A percentile compares a stretch with the other conserved stretches of the same genome.
Conservation (phyloP, 345 rosid species). For the Combretum micranthum region DNA sequence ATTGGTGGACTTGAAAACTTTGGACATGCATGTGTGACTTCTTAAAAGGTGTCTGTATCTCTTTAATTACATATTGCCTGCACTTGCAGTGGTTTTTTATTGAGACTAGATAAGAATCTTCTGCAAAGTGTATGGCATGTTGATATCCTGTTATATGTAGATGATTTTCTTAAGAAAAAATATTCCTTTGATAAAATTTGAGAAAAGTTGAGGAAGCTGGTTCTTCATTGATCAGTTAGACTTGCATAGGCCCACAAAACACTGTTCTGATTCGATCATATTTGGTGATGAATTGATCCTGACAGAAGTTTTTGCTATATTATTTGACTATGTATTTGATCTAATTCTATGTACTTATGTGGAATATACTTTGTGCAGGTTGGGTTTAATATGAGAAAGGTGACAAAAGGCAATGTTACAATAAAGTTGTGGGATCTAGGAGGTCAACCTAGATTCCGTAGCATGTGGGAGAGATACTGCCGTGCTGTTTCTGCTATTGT, state of each 20-base stretch:
- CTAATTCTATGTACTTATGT: neutral
- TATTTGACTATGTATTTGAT: neutral
- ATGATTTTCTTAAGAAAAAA: neutral
- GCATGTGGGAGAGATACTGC: conserved; percentile 39
- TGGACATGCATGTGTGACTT: no score
- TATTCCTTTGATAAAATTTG: no score
- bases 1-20: no score
- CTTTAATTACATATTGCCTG: no score
- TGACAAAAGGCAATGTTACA: conserved; percentile 76
- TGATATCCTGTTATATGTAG: neutral
- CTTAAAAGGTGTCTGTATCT: no score
- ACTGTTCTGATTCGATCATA: no score
- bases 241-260: no score
- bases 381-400: conserved; percentile 86
- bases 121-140: neutral
- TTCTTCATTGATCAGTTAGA: no score
- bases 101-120: neutral
- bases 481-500: conserved; percentile 36
- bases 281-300: no score
- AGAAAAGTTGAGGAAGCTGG: no score
- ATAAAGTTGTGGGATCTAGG: conserved; percentile 91
- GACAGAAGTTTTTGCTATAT: neutral
- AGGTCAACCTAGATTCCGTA: conserved; percentile 58
- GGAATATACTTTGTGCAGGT: conserved; percentile 30
- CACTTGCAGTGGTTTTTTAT: no score